Evolutionary conservation across 225 moss, liverwort and hornwort species (phyloP).

Genomic region (Pleurozium schreberi): DNA sequence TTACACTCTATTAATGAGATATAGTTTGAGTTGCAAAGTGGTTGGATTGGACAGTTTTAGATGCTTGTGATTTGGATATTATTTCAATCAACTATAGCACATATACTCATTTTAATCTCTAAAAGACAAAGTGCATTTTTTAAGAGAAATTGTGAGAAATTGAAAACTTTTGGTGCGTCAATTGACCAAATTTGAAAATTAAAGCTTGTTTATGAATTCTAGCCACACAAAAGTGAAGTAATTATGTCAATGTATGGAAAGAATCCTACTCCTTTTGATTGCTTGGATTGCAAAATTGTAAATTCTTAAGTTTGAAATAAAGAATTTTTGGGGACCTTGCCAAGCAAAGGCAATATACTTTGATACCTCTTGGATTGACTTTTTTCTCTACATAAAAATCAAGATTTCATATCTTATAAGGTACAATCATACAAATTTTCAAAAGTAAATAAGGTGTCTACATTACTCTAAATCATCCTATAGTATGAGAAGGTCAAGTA

Average conservation of each 20-base stretch:
- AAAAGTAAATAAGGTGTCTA: not conserved
- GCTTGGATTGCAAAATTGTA: not conserved
- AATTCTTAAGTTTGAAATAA: not conserved
- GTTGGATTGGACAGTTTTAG: not conserved
- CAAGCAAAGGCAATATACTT: not conserved
- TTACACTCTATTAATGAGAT: not conserved
- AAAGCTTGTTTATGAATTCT: not conserved
- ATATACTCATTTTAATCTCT: not conserved
- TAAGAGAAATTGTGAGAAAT: not conserved
- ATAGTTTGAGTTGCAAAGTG: not conserved
- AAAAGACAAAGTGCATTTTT: not conserved
- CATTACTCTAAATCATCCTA: not conserved
- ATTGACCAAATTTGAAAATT: not conserved
- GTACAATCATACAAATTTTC: not conserved
- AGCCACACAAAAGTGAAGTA: not conserved
- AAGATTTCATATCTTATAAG: not conserved
- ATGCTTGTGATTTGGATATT: not conserved
- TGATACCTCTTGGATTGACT: not conserved
- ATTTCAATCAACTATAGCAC: not conserved
- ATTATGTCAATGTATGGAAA: not conserved
- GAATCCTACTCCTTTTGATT: not conserved
- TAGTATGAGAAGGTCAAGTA: fast-evolving
- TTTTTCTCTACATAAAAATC: not conserved
- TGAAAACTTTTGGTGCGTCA: not conserved
- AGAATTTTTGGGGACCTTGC: fast-evolving